Conservation (phyloP, 306 rosid genomes). For the Trichosanthes cucumerina region DNA sequence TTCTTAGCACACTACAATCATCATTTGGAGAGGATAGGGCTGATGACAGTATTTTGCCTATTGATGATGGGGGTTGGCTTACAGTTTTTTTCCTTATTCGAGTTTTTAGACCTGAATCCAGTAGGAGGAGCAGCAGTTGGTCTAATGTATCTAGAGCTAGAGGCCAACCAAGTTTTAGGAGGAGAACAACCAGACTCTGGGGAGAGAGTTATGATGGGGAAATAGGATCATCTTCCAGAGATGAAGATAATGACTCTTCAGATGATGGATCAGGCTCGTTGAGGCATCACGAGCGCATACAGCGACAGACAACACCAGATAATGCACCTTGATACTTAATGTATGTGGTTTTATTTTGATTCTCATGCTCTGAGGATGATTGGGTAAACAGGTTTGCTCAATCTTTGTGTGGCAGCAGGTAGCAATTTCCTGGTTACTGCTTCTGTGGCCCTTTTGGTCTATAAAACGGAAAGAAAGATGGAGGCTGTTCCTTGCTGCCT, state of each 20-base stretch:
- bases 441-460: slow-evolving; percentile 20
- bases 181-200: slow-evolving; percentile 72
- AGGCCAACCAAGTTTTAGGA: slow-evolving; percentile 58
- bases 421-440: slow-evolving; percentile 7
- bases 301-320: slow-evolving; percentile 60
- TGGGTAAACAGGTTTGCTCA: slow-evolving; percentile 28
- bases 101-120: slow-evolving; percentile 55
- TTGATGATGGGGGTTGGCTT: slow-evolving; percentile 74
- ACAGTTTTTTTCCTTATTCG: slow-evolving; percentile 79
- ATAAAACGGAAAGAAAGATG: slow-evolving; percentile 11
- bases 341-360: slow-evolving; percentile 11
- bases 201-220: slow-evolving; percentile 78
- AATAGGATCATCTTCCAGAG: slow-evolving; percentile 65
- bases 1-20: slow-evolving; percentile 79
- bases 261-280: slow-evolving; percentile 63
- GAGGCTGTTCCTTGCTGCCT: slow-evolving; percentile 14
- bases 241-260: slow-evolving; percentile 67
- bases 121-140: slow-evolving; percentile 46
- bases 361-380: slow-evolving; percentile 17
- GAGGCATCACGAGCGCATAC: slow-evolving; percentile 41
- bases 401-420: neutral
- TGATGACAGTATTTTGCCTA: slow-evolving; percentile 58
- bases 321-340: slow-evolving; percentile 39
- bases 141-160: slow-evolving; percentile 64
- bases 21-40: slow-evolving; percentile 69